Evolutionary conservation across 352 stramenopile species (phyloP), one percentile per base, ranked within the genome.

Genomic region (Pythium folliculosum): DNA sequence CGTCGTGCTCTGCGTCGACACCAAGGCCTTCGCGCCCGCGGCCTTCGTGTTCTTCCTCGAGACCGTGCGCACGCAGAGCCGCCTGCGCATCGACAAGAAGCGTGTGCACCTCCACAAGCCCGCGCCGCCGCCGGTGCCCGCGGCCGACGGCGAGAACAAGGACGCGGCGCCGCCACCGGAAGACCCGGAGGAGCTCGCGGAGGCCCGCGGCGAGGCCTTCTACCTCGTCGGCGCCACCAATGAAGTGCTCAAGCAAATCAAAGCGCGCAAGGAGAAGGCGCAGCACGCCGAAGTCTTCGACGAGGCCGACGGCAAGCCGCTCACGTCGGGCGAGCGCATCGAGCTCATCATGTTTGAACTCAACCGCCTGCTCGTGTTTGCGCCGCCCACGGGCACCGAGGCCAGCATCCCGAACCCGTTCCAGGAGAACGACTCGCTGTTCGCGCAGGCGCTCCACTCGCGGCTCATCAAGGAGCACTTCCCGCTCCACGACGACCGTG

Each of bases 311-410:
- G 66, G 70, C 22, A 69, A 91, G 25, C 72, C 66, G 27, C 88
- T 92, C 40, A 73, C 74, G 48, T 95, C 86, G 0, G 86, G 86
- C 51, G 82, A 95, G 56, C 76, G 84, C 45, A 82, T 95, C 44
- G 84, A 95, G 45, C 66, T 95, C 23, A 45, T 95, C 47, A 71
- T 92, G 71, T 95, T 85, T 48, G 81, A 91, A 60, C 70, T 95
- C 13, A 72, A 72, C 30, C 82, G 75, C 25, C 70, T 94, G 47
- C 72, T 79, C 48, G 84, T 90, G 44, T 67, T 72, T 23, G 32
- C 63, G 5, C 64, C 69, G 10, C 40, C 75, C 19, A 38, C 55
- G n/a, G 51, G 27, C 16, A 71, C 66, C 1, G 62, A 65, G 53
- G 63, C 43, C 17, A 67, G 54, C 45, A 81, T 89, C 44, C 83